Evolutionary conservation across 1,284 basidiomycete species (phyloP).

Genomic region (Pisolithus thermaeus): DNA sequence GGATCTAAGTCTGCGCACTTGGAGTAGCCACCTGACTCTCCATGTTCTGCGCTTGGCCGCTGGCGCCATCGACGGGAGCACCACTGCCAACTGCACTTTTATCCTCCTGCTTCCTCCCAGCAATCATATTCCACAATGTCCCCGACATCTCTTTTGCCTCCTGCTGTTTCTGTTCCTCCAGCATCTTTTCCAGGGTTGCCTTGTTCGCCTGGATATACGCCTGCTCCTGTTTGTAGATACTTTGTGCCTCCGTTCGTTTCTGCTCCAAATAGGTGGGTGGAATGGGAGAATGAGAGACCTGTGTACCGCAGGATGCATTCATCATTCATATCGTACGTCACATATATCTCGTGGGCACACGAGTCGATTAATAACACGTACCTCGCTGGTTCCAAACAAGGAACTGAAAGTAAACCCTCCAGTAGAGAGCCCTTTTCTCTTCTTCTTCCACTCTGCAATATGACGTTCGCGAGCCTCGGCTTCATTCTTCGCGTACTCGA

Average conservation of each 20-base stretch:
- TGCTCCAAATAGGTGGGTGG: slow-evolving; percentile 87
- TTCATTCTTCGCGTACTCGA: slow-evolving; percentile 87
- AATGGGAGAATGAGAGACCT: slow-evolving; percentile 33
- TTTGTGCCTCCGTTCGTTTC: slow-evolving; percentile 84
- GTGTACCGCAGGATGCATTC: slow-evolving; percentile 12
- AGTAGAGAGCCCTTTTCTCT: slow-evolving; percentile 42
- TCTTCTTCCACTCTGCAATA: slow-evolving; percentile 74
- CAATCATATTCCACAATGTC: slow-evolving; percentile 35
- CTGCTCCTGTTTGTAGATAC: slow-evolving; percentile 81
- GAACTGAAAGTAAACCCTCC: slow-evolving; percentile 51
- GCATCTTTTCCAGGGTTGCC: slow-evolving; percentile 70
- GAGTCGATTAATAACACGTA: background rate
- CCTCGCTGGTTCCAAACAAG: slow-evolving; percentile 25
- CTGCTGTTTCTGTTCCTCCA: slow-evolving; percentile 80
- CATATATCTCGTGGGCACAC: too few species aligned
- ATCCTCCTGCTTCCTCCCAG: slow-evolving; percentile 25
- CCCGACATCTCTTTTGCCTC: slow-evolving; percentile 60
- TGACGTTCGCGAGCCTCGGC: slow-evolving; percentile 73
- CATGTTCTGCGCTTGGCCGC: too few species aligned
- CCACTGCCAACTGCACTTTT: background rate
- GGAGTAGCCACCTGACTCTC: too few species aligned
- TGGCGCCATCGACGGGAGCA: too few species aligned
- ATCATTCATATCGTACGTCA: background rate
- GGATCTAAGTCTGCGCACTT: too few species aligned
- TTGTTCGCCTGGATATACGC: slow-evolving; percentile 83